These are phyloP conservation scores for Phytophthora pistaciae DNA, from an alignment of 352 stramenopile genomes.

Conservation along the genomic window DNA sequence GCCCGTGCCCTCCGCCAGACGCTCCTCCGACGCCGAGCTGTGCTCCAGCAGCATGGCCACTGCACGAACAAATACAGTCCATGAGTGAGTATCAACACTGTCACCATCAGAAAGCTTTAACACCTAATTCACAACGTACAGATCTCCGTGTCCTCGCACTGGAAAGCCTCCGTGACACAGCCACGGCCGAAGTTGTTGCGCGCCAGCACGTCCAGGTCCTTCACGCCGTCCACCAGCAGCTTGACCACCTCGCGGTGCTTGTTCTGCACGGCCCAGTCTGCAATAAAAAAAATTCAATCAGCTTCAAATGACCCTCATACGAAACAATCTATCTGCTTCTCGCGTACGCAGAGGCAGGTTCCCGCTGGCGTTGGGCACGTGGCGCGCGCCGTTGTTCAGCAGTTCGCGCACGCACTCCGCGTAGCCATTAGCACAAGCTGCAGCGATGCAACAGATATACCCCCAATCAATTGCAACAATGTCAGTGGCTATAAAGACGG, in stretches of 20 bases:
- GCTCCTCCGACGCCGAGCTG: constrained; percentile 80
- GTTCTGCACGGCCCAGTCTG: constrained; percentile 91
- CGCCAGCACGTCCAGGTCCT: constrained; percentile 83
- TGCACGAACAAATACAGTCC: constrained; percentile 20
- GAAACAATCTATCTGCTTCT: background rate
- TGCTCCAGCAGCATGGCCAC: constrained; percentile 82
- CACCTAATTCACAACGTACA: constrained; percentile 42
- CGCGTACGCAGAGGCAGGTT: constrained; percentile 81
- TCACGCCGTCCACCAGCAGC: constrained; percentile 66
- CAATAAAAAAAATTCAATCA: background rate
- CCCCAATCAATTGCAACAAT: background rate
- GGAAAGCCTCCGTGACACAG: constrained; percentile 86
- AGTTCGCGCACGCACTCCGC: constrained; percentile 68
- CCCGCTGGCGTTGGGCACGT: constrained; percentile 77
- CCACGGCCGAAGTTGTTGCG: constrained; percentile 86
- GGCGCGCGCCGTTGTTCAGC: constrained; percentile 57
- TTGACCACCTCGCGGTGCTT: constrained; percentile 86
- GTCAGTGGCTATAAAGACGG: background rate
- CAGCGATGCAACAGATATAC: background rate
- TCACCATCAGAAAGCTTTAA: background rate
- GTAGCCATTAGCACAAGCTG: constrained; percentile 86
- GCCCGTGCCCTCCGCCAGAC: constrained; percentile 71
- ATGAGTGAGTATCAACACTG: background rate
- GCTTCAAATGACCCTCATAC: background rate
- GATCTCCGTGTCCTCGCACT: constrained; percentile 87